phyloP scores from a whole-genome alignment of 345 rosid genomes.

The Barbarea vulgaris region DNA sequence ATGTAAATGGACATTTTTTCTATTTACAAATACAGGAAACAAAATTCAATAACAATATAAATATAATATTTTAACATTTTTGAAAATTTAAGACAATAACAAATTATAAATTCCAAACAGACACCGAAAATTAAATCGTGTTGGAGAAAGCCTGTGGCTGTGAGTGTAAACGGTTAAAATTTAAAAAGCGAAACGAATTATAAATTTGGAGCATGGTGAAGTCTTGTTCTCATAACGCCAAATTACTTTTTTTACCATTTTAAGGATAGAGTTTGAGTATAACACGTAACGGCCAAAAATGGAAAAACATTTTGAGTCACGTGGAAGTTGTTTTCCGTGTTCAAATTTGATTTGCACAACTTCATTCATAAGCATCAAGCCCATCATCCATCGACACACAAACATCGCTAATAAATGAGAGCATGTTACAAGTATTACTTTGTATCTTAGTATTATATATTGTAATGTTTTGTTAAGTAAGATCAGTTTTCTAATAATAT shows the following conservation, averaged over 20 bases:
- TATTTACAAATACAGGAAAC: neutral
- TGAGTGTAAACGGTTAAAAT: neutral
- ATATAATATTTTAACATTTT: no score
- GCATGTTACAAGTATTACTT: neutral
- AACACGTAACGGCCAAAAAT: neutral
- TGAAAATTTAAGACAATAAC: no score
- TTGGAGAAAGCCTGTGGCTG: neutral
- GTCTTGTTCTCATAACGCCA: neutral
- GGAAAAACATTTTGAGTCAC: slow-evolving; percentile 5
- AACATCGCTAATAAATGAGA: neutral
- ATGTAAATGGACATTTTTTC: neutral
- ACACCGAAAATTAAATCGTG: neutral
- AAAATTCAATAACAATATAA: neutral
- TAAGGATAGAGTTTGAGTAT: neutral
- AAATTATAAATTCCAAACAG: no score
- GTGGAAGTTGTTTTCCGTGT: neutral
- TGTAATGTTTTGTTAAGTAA: no score
- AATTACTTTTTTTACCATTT: neutral
- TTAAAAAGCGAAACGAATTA: neutral
- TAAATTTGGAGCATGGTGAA: neutral
- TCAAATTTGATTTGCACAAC: neutral
- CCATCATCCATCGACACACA: neutral
- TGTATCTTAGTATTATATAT: no score
- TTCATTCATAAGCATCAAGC: neutral
- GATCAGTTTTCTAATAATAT: no score